Evolutionary conservation across 106 monocot genomes (phyloP), one percentile per base, ranked within the genome.

Genomic region (Triglochin maritima): DNA sequence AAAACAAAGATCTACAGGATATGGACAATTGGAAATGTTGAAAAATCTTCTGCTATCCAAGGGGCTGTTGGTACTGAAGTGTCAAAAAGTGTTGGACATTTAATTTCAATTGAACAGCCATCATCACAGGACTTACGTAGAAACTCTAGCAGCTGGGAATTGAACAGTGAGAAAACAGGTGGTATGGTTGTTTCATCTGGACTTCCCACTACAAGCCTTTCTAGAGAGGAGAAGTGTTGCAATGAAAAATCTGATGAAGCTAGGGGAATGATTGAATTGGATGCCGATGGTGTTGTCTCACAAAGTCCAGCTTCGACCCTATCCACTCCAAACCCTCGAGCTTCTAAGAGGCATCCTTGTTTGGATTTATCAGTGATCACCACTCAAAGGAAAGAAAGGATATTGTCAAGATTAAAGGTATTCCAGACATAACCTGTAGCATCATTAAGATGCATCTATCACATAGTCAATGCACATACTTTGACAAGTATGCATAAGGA

Each of bases 351-450:
- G 69, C 42, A 67, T 76, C 62, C 62, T 29, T 67, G 70, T 44
- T 49, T 63, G 14, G 60, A 57, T 50, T 12, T 50, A 8, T 68
- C 52, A 29, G 49, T 47, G 52, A 66, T 69, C 55, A 69, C 57
- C 51, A 47, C 17, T n/a, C 68, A 69, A 17, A 68, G 76, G 48
- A 69, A 69, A n/a, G 44, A 63, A 8, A 68, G 76, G 67, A 76
- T 76, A 62, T 44, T 76, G 41, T 51, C 60, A 44, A 76, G 69
- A 76, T 76, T 76, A 44, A 53, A 76, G 76, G 76, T 76, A 17
- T 49, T 15, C 47, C 64, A 29, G 29, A 29, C 29, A 29, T 29
- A 29, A 29, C 29, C 1, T 29, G 29, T 29, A 29, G 29, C 29
- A 29, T 29, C 29, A 29, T 29, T 29, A 29, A 29, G 29, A 29